phyloP scores from a whole-genome alignment of 225 moss, liverwort and hornwort genomes.

The Polytrichum formosum region DNA sequence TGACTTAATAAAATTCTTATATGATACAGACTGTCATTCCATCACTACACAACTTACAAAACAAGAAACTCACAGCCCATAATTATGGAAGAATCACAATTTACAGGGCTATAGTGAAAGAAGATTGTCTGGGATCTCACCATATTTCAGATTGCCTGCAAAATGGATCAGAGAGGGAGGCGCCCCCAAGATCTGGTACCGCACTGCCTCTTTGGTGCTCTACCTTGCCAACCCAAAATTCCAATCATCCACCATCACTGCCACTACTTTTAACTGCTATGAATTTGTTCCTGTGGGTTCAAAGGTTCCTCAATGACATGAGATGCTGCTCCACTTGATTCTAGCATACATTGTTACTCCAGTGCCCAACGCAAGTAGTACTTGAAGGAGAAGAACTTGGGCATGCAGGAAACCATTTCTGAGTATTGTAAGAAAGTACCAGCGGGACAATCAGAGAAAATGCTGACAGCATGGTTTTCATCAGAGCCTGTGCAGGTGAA shows the following conservation, averaged over 20 bases:
- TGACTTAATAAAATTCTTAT: too few species aligned
- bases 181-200: constrained; percentile 83
- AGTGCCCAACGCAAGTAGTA: too few species aligned
- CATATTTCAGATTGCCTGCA: constrained; percentile 88
- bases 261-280: not conserved
- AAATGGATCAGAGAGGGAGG: constrained; percentile 67
- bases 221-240: constrained; percentile 32
- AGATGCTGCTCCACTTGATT: too few species aligned
- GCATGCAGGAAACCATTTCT: constrained; percentile 4
- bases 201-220: constrained; percentile 87
- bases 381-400: not conserved
- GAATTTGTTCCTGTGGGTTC: not conserved
- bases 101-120: too few species aligned
- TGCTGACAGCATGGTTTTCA: constrained; percentile 59
- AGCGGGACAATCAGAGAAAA: constrained; percentile 76
- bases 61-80: too few species aligned
- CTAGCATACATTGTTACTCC: too few species aligned
- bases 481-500: constrained; percentile 40
- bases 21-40: too few species aligned
- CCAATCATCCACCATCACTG: constrained; percentile 1
- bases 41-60: too few species aligned
- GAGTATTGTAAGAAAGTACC: constrained; percentile 39
- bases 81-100: too few species aligned
- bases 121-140: constrained; percentile 38
- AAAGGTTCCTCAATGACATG: too few species aligned